Evolutionary conservation across 805 yeast species (phyloP).

Genomic region (Yarrowia bubula): DNA sequence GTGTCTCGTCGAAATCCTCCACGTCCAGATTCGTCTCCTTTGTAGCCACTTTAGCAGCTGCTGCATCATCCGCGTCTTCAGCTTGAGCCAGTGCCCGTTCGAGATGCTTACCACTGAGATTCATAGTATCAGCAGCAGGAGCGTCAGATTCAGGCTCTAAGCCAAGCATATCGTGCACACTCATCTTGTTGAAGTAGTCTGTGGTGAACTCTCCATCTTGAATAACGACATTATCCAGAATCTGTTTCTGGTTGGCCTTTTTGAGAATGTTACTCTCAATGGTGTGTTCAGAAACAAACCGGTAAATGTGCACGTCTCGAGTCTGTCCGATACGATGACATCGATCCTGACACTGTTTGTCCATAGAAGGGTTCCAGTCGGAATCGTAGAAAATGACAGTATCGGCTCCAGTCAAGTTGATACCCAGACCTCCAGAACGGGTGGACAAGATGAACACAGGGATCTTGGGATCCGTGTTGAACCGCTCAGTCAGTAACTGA

Average conservation of each 20-base stretch:
- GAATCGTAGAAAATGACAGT: constrained; percentile 97
- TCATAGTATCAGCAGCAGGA: constrained; percentile 40
- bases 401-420: constrained; percentile 96
- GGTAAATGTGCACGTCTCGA: constrained; percentile 93
- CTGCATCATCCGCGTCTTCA: constrained; percentile 75
- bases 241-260: constrained; percentile 92
- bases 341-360: constrained; percentile 97
- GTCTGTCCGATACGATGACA: constrained; percentile 99
- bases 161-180: constrained; percentile 82
- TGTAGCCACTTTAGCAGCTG: constrained; percentile 87
- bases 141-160: constrained; percentile 45
- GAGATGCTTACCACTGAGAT: constrained; percentile 35
- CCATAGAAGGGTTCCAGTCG: constrained; percentile 99
- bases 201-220: constrained; percentile 99
- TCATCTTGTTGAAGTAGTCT: constrained; percentile 84
- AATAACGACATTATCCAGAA: constrained; percentile 88
- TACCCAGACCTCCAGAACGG: constrained; percentile 97
- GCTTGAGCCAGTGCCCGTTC: constrained; percentile 79
- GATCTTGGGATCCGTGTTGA: constrained; percentile 79
- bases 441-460: constrained; percentile 92
- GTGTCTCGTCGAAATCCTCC: constrained; percentile 70
- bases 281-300: constrained; percentile 93
- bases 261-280: constrained; percentile 91
- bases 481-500: constrained; percentile 87
- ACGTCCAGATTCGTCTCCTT: constrained; percentile 79